phyloP scores from a whole-genome alignment of 2,329 filamentous ascomycete genomes.

The Verticillium albo-atrum region DNA sequence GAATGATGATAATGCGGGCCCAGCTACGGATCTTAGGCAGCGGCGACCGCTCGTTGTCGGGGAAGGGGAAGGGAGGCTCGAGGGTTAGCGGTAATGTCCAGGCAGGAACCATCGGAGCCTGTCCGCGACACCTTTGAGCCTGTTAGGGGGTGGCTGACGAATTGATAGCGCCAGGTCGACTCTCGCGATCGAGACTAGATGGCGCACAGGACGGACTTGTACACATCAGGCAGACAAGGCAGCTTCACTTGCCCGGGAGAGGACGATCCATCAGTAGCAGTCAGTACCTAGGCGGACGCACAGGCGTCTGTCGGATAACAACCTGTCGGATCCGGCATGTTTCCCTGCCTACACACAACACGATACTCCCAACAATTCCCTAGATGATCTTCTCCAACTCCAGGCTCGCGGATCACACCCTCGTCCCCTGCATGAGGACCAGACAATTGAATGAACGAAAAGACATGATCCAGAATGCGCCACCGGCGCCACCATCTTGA shows the following conservation, averaged over 20 bases:
- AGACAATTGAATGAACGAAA: background rate
- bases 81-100: background rate
- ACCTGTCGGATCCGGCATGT: background rate
- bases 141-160: background rate
- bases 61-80: background rate
- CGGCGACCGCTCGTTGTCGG: background rate
- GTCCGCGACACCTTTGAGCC: background rate
- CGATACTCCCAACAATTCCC: too few species aligned
- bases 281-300: background rate
- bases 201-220: background rate
- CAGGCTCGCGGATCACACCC: background rate
- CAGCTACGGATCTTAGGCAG: background rate
- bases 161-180: constrained; percentile 1
- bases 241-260: background rate
- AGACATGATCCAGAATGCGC: constrained; percentile 3
- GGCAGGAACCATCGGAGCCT: background rate
- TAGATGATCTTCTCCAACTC: background rate
- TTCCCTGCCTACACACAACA: background rate
- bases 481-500: constrained; percentile 11
- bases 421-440: background rate
- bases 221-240: background rate
- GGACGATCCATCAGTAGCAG: background rate
- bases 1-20: background rate
- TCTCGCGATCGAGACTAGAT: constrained; percentile 9
- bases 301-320: background rate